phyloP scores from a whole-genome alignment of 1,284 basidiomycete genomes.

The Malassezia furfur region DNA sequence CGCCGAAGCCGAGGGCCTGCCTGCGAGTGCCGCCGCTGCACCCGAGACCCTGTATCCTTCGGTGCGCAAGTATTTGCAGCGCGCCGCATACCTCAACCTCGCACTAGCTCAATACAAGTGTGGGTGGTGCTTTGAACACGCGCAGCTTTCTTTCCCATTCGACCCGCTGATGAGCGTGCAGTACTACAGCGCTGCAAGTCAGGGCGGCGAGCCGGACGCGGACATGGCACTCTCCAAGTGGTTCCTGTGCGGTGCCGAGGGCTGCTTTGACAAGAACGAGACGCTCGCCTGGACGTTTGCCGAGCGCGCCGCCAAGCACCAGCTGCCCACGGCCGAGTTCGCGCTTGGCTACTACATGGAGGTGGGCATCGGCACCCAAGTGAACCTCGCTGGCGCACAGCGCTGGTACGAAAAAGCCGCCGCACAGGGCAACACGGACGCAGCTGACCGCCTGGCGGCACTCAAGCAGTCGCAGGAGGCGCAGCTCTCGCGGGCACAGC shows the following conservation, averaged over 20 bases:
- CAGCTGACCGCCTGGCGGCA: constrained; percentile 63
- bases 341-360: constrained; percentile 88
- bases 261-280: constrained; percentile 79
- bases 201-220: constrained; percentile 61
- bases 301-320: constrained; percentile 73
- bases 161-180: constrained; percentile 82
- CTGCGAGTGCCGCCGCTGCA: neutral
- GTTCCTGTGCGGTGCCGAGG: constrained; percentile 80
- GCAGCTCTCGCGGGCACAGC: constrained; percentile 65
- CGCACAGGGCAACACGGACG: constrained; percentile 71
- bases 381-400: constrained; percentile 59
- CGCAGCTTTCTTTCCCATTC: constrained; percentile 71
- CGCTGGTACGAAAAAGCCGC: constrained; percentile 63
- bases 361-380: constrained; percentile 51
- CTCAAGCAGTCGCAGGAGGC: constrained; percentile 53
- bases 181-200: constrained; percentile 70
- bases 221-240: constrained; percentile 92
- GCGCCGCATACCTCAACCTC: constrained; percentile 75
- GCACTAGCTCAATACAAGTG: constrained; percentile 78
- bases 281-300: constrained; percentile 76
- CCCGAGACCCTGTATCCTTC: constrained; percentile 29
- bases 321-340: constrained; percentile 74
- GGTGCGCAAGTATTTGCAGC: constrained; percentile 55
- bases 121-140: constrained; percentile 84
- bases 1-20: constrained; percentile 15